Percentiles rank a stretch among this genome's conserved stretches.
phyloP scores from a whole-genome alignment of 1,139 yeast species.

The Blastobotrys proliferans region DNA sequence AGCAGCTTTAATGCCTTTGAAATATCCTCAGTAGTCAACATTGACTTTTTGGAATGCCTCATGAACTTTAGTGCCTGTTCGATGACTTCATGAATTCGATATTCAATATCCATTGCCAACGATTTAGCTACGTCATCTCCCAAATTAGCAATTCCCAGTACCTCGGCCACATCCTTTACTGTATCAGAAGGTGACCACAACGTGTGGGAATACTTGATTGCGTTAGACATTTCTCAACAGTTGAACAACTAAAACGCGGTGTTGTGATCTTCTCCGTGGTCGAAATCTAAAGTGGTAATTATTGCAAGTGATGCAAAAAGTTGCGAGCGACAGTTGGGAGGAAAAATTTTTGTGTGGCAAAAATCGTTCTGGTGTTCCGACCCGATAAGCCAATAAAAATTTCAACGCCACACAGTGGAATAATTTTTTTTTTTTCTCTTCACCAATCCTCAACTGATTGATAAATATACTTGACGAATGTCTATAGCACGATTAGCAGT shows the following conservation, averaged over 20 bases:
- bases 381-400: background rate
- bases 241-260: no score
- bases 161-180: slow-evolving; percentile 92
- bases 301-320: background rate
- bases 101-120: slow-evolving; percentile 97
- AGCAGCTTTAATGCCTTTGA: slow-evolving; percentile 76
- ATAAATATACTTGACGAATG: slow-evolving; percentile 2
- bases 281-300: background rate
- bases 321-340: background rate
- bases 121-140: slow-evolving; percentile 93
- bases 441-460: background rate
- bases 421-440: background rate
- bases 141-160: slow-evolving; percentile 69
- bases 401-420: background rate
- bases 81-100: slow-evolving; percentile 88
- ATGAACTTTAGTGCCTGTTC: slow-evolving; percentile 95
- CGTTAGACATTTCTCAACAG: slow-evolving; percentile 16
- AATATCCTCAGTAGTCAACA: slow-evolving; percentile 77
- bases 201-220: slow-evolving; percentile 69
- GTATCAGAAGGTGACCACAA: slow-evolving; percentile 98
- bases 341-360: background rate
- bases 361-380: background rate
- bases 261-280: no score
- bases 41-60: slow-evolving; percentile 87
- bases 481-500: slow-evolving; percentile 12